These are phyloP conservation scores for Geoglossum glabrum DNA, from an alignment of 495 filamentous ascomycete genomes.

Conservation along the genomic window DNA sequence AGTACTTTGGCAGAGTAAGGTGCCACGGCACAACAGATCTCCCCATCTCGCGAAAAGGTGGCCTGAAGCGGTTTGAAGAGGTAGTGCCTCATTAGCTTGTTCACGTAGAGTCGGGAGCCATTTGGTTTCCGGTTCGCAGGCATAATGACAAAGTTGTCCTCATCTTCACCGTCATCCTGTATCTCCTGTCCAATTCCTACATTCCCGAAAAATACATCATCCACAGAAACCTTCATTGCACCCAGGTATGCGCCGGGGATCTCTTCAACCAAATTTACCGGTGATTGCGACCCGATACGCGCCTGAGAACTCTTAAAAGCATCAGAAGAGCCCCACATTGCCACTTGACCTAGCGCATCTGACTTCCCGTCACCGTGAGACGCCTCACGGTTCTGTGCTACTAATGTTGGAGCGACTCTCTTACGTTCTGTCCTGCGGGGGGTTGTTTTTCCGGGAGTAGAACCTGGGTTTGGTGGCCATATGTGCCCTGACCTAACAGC, in stretches of 20 bases:
- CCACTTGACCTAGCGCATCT: background rate
- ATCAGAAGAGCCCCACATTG: background rate
- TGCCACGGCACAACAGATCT: constrained; percentile 13
- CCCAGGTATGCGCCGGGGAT: background rate
- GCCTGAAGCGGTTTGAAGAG: constrained; percentile 13
- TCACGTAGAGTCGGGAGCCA: constrained; percentile 24
- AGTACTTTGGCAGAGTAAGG: constrained; percentile 15
- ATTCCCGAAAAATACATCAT: constrained; percentile 4
- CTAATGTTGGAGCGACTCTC: constrained; percentile 11
- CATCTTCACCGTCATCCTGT: background rate
- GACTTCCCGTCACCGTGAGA: background rate
- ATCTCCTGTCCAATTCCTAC: constrained; percentile 5
- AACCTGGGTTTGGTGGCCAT: constrained; percentile 14
- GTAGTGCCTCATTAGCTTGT: constrained; percentile 20
- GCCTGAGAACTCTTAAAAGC: background rate
- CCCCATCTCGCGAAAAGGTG: constrained; percentile 9
- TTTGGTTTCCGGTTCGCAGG: constrained; percentile 8
- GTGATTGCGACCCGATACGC: background rate
- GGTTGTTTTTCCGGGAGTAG: constrained; percentile 3
- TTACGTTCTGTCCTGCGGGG: constrained; percentile 10
- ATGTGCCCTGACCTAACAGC: background rate
- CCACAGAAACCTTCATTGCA: background rate
- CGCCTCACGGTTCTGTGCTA: background rate
- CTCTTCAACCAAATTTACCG: background rate
- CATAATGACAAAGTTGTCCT: constrained; percentile 11